A percentile compares a stretch with the other conserved stretches of the same genome.
These are phyloP conservation scores for Candida boidinii DNA, from an alignment of 805 yeast genomes.

Conservation along the genomic window DNA sequence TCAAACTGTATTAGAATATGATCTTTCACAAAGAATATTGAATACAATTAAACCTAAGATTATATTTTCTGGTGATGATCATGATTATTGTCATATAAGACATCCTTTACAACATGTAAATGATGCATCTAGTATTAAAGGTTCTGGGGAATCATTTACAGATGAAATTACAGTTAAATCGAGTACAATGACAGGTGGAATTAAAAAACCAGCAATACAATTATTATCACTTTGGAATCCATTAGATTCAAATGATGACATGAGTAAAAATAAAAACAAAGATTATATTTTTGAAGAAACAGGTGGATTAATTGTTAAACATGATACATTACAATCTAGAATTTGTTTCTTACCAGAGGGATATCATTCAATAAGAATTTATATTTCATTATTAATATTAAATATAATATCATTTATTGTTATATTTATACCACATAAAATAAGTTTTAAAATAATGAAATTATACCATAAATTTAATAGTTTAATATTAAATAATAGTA, in stretches of 20 bases:
- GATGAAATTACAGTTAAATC: conserved; percentile 86
- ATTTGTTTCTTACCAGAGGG: conserved; percentile 24
- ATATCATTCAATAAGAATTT: conserved; percentile 13
- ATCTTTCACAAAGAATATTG: conserved; percentile 51
- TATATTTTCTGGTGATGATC: conserved; percentile 91
- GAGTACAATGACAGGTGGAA: conserved; percentile 90
- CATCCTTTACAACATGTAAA: conserved; percentile 31
- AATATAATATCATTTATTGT: conserved; percentile 9
- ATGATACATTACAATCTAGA: conserved; percentile 18
- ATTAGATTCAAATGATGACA: conserved; percentile 1
- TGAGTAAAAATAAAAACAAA: background rate
- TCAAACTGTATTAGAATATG: conserved; percentile 75
- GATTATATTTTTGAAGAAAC: conserved; percentile 11
- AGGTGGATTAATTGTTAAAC: conserved; percentile 12
- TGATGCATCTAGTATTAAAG: conserved; percentile 1
- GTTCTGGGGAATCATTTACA: conserved; percentile 21
- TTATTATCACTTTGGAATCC: conserved; percentile 52
- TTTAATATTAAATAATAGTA: too few relatives aligned
- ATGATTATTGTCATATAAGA: conserved; percentile 79
- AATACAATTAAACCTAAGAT: conserved; percentile 52
- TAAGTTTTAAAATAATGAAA: too few relatives aligned
- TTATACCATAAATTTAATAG: too few relatives aligned
- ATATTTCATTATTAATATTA: conserved; percentile 6
- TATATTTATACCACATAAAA: too few relatives aligned
- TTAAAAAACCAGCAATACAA: conserved; percentile 79